phyloP scores from a whole-genome alignment of 441 rosid species.

The Iberis amara region DNA sequence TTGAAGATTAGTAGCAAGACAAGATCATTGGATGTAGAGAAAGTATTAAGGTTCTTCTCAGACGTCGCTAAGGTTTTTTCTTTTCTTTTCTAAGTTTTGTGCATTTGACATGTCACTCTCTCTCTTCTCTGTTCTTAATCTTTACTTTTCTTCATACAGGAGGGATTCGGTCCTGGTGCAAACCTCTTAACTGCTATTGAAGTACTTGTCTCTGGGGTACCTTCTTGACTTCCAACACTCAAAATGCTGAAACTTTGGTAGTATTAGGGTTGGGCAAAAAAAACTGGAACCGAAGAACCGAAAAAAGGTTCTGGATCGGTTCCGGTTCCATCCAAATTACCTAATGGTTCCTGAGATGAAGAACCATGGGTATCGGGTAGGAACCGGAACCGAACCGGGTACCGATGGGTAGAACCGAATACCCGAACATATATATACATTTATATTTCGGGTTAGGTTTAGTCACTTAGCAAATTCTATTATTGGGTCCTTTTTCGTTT shows the following conservation, averaged over 20 bases:
- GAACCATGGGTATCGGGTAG: too few relatives aligned
- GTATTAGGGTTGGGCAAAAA: background rate
- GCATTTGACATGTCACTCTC: conserved; percentile 16
- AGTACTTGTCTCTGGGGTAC: conserved; percentile 96
- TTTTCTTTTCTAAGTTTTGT: conserved; percentile 26
- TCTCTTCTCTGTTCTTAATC: conserved; percentile 27
- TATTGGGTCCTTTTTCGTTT: too few relatives aligned
- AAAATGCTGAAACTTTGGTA: conserved; percentile 17
- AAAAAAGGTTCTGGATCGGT: too few relatives aligned
- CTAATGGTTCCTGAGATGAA: too few relatives aligned
- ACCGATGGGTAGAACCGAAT: too few relatives aligned
- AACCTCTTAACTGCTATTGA: conserved; percentile 89
- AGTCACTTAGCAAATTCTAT: too few relatives aligned
- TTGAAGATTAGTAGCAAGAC: conserved; percentile 89
- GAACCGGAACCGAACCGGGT: too few relatives aligned
- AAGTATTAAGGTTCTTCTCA: conserved; percentile 67
- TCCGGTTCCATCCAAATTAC: too few relatives aligned
- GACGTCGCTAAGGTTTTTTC: conserved; percentile 76
- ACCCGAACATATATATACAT: too few relatives aligned
- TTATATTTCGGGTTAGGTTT: too few relatives aligned
- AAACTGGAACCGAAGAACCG: too few relatives aligned
- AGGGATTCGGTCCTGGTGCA: conserved; percentile 77
- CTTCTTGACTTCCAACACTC: conserved; percentile 1
- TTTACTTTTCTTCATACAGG: conserved; percentile 50
- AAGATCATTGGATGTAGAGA: conserved; percentile 69